Conservation (phyloP, 202 grass and related monocot species). For the Tripidium arundinaceum region DNA sequence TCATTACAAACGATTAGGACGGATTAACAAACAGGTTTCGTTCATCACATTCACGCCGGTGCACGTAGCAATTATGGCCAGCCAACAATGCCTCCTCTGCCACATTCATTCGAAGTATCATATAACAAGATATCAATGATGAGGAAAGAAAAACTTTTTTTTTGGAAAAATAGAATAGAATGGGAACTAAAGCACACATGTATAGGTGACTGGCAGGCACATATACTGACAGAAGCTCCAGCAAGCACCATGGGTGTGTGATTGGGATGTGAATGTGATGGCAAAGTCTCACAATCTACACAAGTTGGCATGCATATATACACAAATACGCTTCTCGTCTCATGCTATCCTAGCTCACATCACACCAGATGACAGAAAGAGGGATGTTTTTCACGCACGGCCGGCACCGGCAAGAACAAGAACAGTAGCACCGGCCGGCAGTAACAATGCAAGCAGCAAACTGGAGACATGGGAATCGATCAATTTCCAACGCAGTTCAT, state of each 20-base stretch:
- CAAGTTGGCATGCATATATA: conserved; percentile 28
- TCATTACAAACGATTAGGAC: no score
- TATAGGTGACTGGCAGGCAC: not conserved
- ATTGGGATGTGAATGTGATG: conserved; percentile 1
- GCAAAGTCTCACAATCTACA: conserved; percentile 30
- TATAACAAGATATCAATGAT: not conserved
- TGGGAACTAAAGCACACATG: not conserved
- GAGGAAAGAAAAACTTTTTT: not conserved
- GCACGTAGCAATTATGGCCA: no score
- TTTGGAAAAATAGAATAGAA: not conserved
- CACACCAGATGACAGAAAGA: not conserved
- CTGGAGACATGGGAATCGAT: not conserved
- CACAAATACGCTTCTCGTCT: conserved; percentile 13
- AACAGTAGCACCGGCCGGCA: not conserved
- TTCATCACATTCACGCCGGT: no score
- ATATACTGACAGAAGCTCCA: not conserved
- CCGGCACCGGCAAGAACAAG: not conserved
- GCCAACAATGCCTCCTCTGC: no score
- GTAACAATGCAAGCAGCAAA: not conserved
- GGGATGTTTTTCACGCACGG: not conserved
- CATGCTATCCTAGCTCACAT: not conserved
- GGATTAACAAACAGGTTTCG: no score
- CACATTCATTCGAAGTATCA: not conserved
- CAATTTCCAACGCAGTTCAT: not conserved
- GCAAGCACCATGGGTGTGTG: not conserved